phyloP scores from a whole-genome alignment of 768 basidiomycete species.

The Cystofilobasidium capitatum region DNA sequence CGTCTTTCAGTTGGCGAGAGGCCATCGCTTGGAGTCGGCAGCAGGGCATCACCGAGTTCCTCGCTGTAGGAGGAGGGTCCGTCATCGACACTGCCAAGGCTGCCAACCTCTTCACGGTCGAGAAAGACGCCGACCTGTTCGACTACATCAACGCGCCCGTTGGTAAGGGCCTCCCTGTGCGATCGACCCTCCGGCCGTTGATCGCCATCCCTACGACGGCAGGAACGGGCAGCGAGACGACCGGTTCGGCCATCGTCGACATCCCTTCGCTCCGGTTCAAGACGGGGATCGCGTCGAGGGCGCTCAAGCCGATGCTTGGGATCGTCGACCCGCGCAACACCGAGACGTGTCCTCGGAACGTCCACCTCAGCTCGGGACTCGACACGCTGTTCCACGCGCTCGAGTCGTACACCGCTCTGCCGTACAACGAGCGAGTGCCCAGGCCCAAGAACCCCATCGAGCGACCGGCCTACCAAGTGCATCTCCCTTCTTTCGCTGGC shows the following conservation, averaged over 20 bases:
- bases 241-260: constrained; percentile 86
- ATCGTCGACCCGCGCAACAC: constrained; percentile 83
- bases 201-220: constrained; percentile 73
- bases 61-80: constrained; percentile 86
- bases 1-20: constrained; percentile 56
- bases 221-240: constrained; percentile 73
- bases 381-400: constrained; percentile 93
- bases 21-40: constrained; percentile 80
- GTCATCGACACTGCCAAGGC: constrained; percentile 94
- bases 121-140: constrained; percentile 82
- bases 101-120: constrained; percentile 84
- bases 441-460: constrained; percentile 81
- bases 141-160: constrained; percentile 96
- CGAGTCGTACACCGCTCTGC: constrained; percentile 89
- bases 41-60: constrained; percentile 85
- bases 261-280: constrained; percentile 88
- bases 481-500: background rate
- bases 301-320: constrained; percentile 79
- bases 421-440: constrained; percentile 83
- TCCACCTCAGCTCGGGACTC: constrained; percentile 88
- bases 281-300: constrained; percentile 88
- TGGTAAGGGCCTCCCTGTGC: constrained; percentile 59
- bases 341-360: constrained; percentile 76
- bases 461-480: constrained; percentile 72
- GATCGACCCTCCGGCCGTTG: constrained; percentile 62